Conservation (phyloP, 2,329 filamentous ascomycete genomes). For the Neofusicoccum sp. region DNA sequence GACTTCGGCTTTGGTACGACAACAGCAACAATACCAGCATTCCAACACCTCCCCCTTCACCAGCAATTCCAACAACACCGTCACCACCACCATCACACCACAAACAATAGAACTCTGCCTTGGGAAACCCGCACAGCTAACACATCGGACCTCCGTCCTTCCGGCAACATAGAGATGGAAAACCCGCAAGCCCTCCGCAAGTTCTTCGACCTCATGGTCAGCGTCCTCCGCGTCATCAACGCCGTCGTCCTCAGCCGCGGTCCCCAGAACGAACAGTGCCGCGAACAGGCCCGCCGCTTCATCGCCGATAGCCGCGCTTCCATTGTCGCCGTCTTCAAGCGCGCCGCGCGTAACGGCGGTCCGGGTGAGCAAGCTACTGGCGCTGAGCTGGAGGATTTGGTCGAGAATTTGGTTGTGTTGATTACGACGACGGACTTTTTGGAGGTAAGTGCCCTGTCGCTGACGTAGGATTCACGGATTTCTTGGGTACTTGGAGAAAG, state of each 20-base stretch:
- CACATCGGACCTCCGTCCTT: neutral
- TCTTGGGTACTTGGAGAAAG: neutral
- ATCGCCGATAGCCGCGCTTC: constrained; percentile 77
- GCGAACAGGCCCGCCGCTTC: constrained; percentile 76
- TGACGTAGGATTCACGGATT: no score
- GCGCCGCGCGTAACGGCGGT: constrained; percentile 72
- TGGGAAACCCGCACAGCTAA: constrained; percentile 16
- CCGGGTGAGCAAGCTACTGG: constrained; percentile 36
- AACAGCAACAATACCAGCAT: neutral
- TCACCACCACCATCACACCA: neutral
- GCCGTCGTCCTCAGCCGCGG: constrained; percentile 80
- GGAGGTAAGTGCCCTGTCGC: constrained; percentile 65
- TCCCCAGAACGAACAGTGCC: constrained; percentile 69
- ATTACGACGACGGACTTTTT: constrained; percentile 81
- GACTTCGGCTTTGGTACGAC: constrained; percentile 74
- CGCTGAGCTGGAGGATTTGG: constrained; percentile 64
- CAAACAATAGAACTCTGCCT: constrained; percentile 2
- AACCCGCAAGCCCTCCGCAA: constrained; percentile 69
- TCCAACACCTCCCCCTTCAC: neutral
- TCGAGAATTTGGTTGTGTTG: constrained; percentile 80
- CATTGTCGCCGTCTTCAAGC: constrained; percentile 86
- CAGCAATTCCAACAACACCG: neutral
- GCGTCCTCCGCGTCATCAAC: constrained; percentile 77
- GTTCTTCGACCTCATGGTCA: constrained; percentile 81
- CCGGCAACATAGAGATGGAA: constrained; percentile 53